A percentile compares a stretch with the other conserved stretches of the same genome.
These are phyloP conservation scores for Mycena galopus DNA, from an alignment of 768 basidiomycete species.

Conservation along the genomic window DNA sequence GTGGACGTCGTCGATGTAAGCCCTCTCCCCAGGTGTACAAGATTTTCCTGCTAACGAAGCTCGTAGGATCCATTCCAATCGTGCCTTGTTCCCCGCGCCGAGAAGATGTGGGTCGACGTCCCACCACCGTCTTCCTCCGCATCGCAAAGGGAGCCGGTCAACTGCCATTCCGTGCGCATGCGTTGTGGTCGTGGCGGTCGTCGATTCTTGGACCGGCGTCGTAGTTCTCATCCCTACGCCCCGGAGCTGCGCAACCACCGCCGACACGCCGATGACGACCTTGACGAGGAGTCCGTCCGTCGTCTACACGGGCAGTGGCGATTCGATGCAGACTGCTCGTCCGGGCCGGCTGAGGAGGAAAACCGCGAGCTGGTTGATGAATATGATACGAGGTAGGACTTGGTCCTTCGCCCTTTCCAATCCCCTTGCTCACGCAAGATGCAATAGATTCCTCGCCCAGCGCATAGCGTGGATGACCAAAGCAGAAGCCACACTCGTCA, in stretches of 20 bases:
- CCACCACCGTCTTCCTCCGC: constrained; percentile 48
- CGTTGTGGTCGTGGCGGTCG: constrained; percentile 90
- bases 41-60: not conserved
- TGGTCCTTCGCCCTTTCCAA: not conserved
- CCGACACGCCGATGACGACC: constrained; percentile 44
- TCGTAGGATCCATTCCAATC: constrained; percentile 79
- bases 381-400: constrained; percentile 65
- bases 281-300: constrained; percentile 56
- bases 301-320: constrained; percentile 73
- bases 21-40: not conserved
- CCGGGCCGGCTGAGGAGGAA: constrained; percentile 75
- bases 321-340: constrained; percentile 70
- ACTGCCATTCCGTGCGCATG: constrained; percentile 70
- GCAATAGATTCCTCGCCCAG: constrained; percentile 59
- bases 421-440: constrained; percentile 23
- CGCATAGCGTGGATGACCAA: constrained; percentile 48
- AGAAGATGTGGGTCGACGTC: constrained; percentile 77
- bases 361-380: constrained; percentile 81
- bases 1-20: constrained; percentile 89
- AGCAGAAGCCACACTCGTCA: constrained; percentile 64
- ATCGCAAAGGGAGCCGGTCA: constrained; percentile 46
- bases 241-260: constrained; percentile 38
- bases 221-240: constrained; percentile 37
- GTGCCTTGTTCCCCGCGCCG: constrained; percentile 66
- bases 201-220: constrained; percentile 79